Evolutionary conservation across 495 filamentous ascomycete species (phyloP), one percentile per base, ranked within the genome.

Genomic region (Penicillium cosmopolitanum): DNA sequence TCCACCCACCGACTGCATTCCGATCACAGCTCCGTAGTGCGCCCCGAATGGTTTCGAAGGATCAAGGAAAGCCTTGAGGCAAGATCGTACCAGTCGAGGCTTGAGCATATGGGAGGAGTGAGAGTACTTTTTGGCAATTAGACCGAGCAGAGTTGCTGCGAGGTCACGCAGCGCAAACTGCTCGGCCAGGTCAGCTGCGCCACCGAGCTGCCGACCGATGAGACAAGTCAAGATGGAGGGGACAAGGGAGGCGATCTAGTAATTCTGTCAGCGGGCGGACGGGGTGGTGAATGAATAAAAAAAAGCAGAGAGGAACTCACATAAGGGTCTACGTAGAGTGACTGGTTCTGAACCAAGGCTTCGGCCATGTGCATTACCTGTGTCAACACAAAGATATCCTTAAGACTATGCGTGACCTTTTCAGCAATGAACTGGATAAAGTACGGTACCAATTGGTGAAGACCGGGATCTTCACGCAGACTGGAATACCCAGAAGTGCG

Each of bases 401-500:
- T 91, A 50, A 96, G 81, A 56, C 83, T 86, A 70, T 98, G 95
- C 0, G 95, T 97, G 50, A 98, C 91, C 73, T 96, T 96, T 69
- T 96, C 92, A 2, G 91, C 84, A 62, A 96, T 90, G 74, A 96
- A 98, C 66, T 95, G 89, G 40, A 96, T 86, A 64, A 98, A 97
- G 73, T 98, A 98, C 1, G 95, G 93, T 12, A 96, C 84, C 16
- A 98, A 84, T 73, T 98, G 95, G 68, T 98, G 96, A 7, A 98
- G 82, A 51, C 94, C 93, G 0, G 95, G 91, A 63, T 98, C 95
- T 57, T 89, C 86, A 7, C 87, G 81, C 16, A 98, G 81, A 42
- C 89, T 92, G 28, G 88, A 87, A 15, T 96, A 81, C 0, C 89
- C 96, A 0, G 96, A 94, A 9, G 85, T 81, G n/a, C 93, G 90